Percentiles rank a stretch among this genome's conserved stretches.
phyloP scores from a whole-genome alignment of 2,329 filamentous ascomycete species.

The Macrophomina tecta region DNA sequence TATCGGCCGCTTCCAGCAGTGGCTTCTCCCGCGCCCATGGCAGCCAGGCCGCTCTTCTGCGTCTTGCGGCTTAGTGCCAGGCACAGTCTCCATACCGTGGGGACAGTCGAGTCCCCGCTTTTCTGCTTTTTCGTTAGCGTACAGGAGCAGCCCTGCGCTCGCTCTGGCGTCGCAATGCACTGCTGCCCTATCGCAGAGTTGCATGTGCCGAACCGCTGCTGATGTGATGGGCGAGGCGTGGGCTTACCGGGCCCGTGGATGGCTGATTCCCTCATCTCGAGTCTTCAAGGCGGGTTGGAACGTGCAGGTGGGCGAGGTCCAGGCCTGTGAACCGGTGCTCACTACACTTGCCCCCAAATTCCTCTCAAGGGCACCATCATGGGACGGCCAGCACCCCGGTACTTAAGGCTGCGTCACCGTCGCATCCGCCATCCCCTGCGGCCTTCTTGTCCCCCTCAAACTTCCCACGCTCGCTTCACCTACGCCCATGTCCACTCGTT shows the following conservation, averaged over 20 bases:
- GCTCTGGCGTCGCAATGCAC: slow-evolving; percentile 9
- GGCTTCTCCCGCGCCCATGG: slow-evolving; percentile 22
- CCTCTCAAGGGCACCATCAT: slow-evolving; percentile 17
- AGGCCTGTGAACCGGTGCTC: slow-evolving; percentile 9
- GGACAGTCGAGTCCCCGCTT: slow-evolving; percentile 21
- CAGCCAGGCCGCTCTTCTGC: slow-evolving; percentile 8
- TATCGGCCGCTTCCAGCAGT: slow-evolving; percentile 2
- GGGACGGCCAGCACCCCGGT: slow-evolving; percentile 2
- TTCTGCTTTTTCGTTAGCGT: slow-evolving; percentile 28
- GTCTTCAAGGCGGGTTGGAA: background rate
- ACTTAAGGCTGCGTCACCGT: slow-evolving; percentile 25
- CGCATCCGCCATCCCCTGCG: slow-evolving; percentile 13
- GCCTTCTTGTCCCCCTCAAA: slow-evolving; percentile 10
- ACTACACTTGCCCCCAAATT: slow-evolving; percentile 23
- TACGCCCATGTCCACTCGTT: slow-evolving; percentile 23
- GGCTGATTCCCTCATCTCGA: background rate
- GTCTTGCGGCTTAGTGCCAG: slow-evolving; percentile 24
- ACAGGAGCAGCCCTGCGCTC: slow-evolving; percentile 17
- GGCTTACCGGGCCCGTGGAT: background rate
- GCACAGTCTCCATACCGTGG: slow-evolving; percentile 22
- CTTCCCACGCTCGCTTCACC: slow-evolving; percentile 21
- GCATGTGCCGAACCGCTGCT: background rate
- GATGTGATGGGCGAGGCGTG: background rate
- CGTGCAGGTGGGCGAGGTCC: background rate
- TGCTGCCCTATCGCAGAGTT: slow-evolving; percentile 17